Conservation (phyloP, 495 filamentous ascomycete species). For the Penicillium samsonianum region DNA sequence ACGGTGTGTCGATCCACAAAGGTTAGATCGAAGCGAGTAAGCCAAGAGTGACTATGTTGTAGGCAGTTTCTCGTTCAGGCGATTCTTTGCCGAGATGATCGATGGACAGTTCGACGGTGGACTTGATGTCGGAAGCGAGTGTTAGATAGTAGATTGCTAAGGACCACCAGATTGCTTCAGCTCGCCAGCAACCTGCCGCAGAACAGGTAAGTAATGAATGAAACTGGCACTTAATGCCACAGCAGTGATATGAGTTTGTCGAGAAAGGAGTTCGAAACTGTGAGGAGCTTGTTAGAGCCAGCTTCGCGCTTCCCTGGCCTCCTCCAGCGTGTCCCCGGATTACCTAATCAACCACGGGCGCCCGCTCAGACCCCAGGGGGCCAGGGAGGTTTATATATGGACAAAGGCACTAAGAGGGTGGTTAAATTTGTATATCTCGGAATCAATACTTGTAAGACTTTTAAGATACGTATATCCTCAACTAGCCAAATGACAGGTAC, state of each 20-base stretch:
- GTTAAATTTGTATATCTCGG: not conserved
- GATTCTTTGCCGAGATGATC: not conserved
- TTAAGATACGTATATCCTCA: not conserved
- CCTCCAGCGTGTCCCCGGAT: not conserved
- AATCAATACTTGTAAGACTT: not conserved
- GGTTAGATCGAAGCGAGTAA: not conserved
- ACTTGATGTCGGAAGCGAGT: not conserved
- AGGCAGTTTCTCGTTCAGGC: not conserved
- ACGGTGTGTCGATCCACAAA: constrained; percentile 24
- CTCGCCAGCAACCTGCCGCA: not conserved
- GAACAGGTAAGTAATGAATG: constrained; percentile 52
- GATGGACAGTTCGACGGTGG: not conserved
- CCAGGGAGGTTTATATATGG: not conserved
- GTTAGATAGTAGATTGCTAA: not conserved
- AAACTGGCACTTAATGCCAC: constrained; percentile 60
- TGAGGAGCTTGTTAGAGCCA: constrained; percentile 5
- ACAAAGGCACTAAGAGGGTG: not conserved
- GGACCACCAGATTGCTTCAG: constrained; percentile 1
- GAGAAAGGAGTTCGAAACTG: constrained; percentile 12
- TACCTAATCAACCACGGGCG: constrained; percentile 10
- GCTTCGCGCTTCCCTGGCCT: not conserved
- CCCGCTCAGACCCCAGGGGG: not conserved
- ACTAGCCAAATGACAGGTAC: not conserved
- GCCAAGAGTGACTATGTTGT: constrained; percentile 4
- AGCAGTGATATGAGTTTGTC: constrained; percentile 13